These are phyloP conservation scores for Irineochytrium annulatum DNA, from an alignment of 192 early-diverging fungal species.

Conservation along the genomic window DNA sequence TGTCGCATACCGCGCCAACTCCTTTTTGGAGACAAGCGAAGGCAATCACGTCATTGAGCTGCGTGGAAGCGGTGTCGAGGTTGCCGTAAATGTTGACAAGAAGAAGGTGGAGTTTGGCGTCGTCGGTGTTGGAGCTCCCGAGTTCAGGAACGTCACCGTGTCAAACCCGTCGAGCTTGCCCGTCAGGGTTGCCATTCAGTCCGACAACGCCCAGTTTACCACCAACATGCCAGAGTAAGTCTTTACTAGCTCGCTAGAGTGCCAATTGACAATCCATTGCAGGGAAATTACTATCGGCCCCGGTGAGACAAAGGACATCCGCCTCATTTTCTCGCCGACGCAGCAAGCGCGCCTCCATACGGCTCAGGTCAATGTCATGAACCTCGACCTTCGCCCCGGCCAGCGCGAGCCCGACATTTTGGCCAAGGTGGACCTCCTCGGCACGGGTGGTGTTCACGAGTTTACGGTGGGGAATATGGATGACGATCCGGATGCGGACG, in stretches of 20 bases:
- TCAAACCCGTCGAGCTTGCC: slow-evolving; percentile 26
- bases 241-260: background rate
- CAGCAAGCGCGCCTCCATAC: slow-evolving; percentile 1
- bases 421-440: slow-evolving; percentile 24
- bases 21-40: slow-evolving; percentile 39
- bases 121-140: slow-evolving; percentile 46
- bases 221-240: slow-evolving; percentile 13
- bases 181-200: background rate
- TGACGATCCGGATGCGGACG: slow-evolving; percentile 12
- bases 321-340: slow-evolving; percentile 37
- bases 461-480: slow-evolving; percentile 21
- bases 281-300: slow-evolving; percentile 31
- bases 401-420: slow-evolving; percentile 21
- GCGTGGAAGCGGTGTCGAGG: slow-evolving; percentile 36
- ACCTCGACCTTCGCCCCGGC: slow-evolving; percentile 18
- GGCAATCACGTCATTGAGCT: slow-evolving; percentile 32
- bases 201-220: slow-evolving; percentile 24
- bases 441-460: slow-evolving; percentile 30
- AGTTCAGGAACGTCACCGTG: slow-evolving; percentile 36
- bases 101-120: slow-evolving; percentile 43
- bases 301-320: slow-evolving; percentile 27
- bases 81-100: slow-evolving; percentile 26
- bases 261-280: background rate
- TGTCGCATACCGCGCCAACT: slow-evolving; percentile 27
- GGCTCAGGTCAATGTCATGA: slow-evolving; percentile 11